These are phyloP conservation scores for Coleophoma eucalyptorum DNA, from an alignment of 2,329 filamentous ascomycete genomes.

Conservation along the genomic window DNA sequence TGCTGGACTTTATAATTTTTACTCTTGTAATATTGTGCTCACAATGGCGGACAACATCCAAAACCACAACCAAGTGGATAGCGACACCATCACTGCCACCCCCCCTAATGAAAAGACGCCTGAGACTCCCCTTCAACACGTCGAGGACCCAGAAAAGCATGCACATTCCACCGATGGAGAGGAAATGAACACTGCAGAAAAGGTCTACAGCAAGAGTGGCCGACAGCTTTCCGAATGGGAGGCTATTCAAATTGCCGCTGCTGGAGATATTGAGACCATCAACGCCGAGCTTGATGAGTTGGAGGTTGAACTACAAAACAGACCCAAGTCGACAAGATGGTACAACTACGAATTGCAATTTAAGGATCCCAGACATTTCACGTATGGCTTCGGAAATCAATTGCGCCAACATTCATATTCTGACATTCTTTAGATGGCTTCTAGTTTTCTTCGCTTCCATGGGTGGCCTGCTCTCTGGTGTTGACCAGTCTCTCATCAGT, in stretches of 20 bases:
- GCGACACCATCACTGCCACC: not conserved
- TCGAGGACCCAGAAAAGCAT: not conserved
- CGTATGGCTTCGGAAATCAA: conserved; percentile 54
- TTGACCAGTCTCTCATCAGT: conserved; percentile 70
- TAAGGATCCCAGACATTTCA: conserved; percentile 61
- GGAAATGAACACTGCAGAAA: not conserved
- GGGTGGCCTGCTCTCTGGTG: conserved; percentile 67
- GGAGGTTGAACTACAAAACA: conserved; percentile 23
- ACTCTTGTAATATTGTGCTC: not conserved
- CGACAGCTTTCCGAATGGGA: conserved; percentile 23
- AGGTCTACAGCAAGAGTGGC: not conserved
- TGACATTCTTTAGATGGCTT: conserved; percentile 11
- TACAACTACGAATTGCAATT: conserved; percentile 50
- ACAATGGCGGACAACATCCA: not conserved
- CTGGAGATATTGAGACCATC: conserved; percentile 23
- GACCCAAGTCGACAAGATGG: conserved; percentile 18
- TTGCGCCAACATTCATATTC: conserved; percentile 35
- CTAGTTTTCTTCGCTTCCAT: conserved; percentile 61
- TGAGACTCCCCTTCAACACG: not conserved
- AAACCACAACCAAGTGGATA: not conserved
- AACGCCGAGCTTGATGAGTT: conserved; percentile 29
- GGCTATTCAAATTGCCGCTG: conserved; percentile 24
- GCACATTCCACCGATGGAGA: not conserved
- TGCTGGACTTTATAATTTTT: too few relatives aligned
- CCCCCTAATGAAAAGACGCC: not conserved